These are phyloP conservation scores for Umbelopsis ramanniana DNA, from an alignment of 192 early-diverging fungal species.

Conservation along the genomic window DNA sequence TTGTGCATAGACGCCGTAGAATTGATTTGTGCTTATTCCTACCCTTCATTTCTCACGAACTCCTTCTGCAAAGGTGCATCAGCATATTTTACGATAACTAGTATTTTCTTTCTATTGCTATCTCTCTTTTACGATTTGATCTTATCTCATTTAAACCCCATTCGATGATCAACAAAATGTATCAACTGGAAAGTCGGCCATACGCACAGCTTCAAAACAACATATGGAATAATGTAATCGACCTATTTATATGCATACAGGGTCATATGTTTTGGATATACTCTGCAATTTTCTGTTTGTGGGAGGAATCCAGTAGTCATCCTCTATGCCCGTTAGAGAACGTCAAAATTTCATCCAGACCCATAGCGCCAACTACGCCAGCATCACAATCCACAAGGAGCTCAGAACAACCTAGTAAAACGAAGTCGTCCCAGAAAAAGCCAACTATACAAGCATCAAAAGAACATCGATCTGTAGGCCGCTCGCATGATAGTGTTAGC, in stretches of 20 bases:
- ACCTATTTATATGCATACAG: neutral
- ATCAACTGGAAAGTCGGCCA: neutral
- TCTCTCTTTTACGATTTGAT: neutral
- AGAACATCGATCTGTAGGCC: neutral
- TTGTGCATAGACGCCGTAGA: neutral
- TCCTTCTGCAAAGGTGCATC: neutral
- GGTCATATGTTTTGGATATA: slow-evolving; percentile 25
- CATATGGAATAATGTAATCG: neutral
- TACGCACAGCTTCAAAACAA: neutral
- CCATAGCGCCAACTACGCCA: neutral
- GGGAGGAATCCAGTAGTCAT: slow-evolving; percentile 1
- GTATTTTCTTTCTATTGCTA: neutral
- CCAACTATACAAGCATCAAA: neutral
- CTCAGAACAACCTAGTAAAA: neutral
- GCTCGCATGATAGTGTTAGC: neutral
- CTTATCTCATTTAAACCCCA: neutral
- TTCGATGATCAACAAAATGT: neutral
- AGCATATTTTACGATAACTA: neutral
- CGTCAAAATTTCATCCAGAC: neutral
- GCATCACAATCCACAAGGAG: neutral
- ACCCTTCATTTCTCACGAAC: slow-evolving; percentile 11
- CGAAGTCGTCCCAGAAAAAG: too few species aligned
- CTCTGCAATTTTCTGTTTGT: slow-evolving; percentile 7
- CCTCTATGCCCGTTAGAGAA: neutral
- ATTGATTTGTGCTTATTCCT: neutral